A percentile compares a stretch with the other conserved stretches of the same genome.
Conservation (phyloP, 2,329 filamentous ascomycete genomes). For the Alternaria gaisen region DNA sequence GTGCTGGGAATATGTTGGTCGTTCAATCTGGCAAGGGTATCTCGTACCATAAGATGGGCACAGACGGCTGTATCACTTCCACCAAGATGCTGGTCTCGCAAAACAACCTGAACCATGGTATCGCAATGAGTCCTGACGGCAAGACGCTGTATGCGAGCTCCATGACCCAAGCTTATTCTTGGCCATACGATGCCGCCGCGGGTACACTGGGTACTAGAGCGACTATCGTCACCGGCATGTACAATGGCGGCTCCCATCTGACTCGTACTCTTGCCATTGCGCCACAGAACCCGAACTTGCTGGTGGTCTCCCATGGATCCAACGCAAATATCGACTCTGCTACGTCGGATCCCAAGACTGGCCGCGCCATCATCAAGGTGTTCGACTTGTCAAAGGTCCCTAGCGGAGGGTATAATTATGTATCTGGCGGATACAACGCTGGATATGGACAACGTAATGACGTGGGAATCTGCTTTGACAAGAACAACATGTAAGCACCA, state of each 20-base stretch:
- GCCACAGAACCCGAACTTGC: slow-evolving; percentile 60
- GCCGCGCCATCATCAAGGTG: slow-evolving; percentile 71
- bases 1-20: slow-evolving; percentile 45
- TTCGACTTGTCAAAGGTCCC: slow-evolving; percentile 59
- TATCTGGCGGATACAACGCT: slow-evolving; percentile 59
- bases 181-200: slow-evolving; percentile 66
- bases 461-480: slow-evolving; percentile 64
- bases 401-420: slow-evolving; percentile 56
- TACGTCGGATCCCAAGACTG: slow-evolving; percentile 61
- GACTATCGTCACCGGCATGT: slow-evolving; percentile 69
- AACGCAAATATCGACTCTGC: slow-evolving; percentile 67
- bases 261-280: slow-evolving; percentile 73
- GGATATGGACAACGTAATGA: slow-evolving; percentile 77
- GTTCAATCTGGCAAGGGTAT: slow-evolving; percentile 48
- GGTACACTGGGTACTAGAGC: slow-evolving; percentile 59
- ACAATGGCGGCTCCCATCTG: slow-evolving; percentile 63
- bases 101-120: slow-evolving; percentile 60
- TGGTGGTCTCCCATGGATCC: slow-evolving; percentile 73
- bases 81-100: slow-evolving; percentile 44
- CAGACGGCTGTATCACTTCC: slow-evolving; percentile 42
- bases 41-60: slow-evolving; percentile 38
- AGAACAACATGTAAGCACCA: slow-evolving; percentile 59
- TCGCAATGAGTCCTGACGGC: slow-evolving; percentile 58
- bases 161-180: slow-evolving; percentile 66
- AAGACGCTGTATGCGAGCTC: slow-evolving; percentile 64